Base-by-base conservation (phyloP, 73 alveolate species). In the Stentor roeselii region DNA sequence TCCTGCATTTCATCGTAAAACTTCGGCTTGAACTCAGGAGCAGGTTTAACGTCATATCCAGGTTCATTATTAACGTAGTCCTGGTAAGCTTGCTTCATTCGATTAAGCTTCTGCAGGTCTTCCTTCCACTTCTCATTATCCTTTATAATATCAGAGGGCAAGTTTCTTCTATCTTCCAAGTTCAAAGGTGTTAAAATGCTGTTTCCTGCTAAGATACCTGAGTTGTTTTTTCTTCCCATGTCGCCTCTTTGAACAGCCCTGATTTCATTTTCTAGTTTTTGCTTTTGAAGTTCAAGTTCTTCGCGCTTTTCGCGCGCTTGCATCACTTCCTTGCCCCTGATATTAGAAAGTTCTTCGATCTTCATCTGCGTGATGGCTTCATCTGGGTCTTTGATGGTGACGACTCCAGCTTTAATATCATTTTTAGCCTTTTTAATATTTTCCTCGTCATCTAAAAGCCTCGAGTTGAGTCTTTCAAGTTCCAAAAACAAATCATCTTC, bases 401-500 rank as follows among this genome's bases (percentile, higher is more conserved):
- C 76, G 77, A 4, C 60, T n/a, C 93, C 75, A 40, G 31, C 38
- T n/a, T 39, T 39, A 67, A 42, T 36, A 74, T 83, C 3, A 37
- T 59, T 36, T 34, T 67, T 67, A 27, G 27, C n/a, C 27, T 32
- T n/a, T 67, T 21, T 67, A n/a, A 67, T 32, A n/a, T 15, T 32
- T 27, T 67, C 21, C 34, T 67, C 80, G 2, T 67, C 80, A 32
- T 67, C 80, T 30, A 67, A n/a, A 15, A 67, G n/a, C 34, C 37
- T n/a, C 37, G 41, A 14, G 21, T 67, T 36, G 21, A 67, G 42
- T 50, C 84, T 82, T 78, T 93, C 89, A 32, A 93, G 91, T 83
- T 93, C 97, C 59, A 87, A 92, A 35, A 89, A 82, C 82, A 93
- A 75, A 27, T 90, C 88, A 37, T 87, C 74, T 85, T 93, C 98